Base-by-base conservation (phyloP, 768 basidiomycete genomes). In the Suillus tomentosus region DNA sequence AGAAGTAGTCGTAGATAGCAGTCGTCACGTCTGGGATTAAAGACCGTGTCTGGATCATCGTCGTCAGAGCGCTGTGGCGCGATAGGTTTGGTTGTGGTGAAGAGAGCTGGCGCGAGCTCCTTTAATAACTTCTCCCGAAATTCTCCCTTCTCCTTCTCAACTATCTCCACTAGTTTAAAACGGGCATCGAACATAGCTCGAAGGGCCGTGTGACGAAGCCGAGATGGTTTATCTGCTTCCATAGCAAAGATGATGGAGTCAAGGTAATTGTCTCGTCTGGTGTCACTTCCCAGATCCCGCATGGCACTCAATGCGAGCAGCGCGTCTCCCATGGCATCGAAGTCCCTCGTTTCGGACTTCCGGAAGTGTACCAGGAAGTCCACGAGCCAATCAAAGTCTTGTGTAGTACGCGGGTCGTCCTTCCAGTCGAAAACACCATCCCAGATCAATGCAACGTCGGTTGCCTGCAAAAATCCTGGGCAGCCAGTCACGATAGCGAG, bases 291-390 rank as follows among this genome's bases (percentile, higher is more conserved):
- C 5, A 62, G n/a, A 24, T 45, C 42, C 9, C 17, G 31, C 53
- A 63, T 62, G 13, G 36, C 54, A 54, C 64, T 62, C 40, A 62
- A 37, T 53, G 57, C 61, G n/a, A 51, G 64, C 15, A 65, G 45
- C 7, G 62, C 64, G 40, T 62, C 54, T 22, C 51, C 61, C 43
- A 65, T 53, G 42, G 61, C 40, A 47, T 65, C 54, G 22, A 39
- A 61, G 24, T 50, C 17, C 42, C 42, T 43, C 7, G 42, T 15
- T 17, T 2, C 1, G 54, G n/a, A 55, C 13, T 42, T 43, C 27
- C 50, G 43, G 37, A 55, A 40, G 50, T 65, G 42, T 14, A 39
- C 53, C 36, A 65, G 36, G 34, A 62, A 65, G 36, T 62, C 64
- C 17, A 62, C 42, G 17, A 65, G 31, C 61, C 64, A 65, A 60